Evolutionary conservation across 2,329 filamentous ascomycete species (phyloP).

Genomic region (Aschersonia sp.): DNA sequence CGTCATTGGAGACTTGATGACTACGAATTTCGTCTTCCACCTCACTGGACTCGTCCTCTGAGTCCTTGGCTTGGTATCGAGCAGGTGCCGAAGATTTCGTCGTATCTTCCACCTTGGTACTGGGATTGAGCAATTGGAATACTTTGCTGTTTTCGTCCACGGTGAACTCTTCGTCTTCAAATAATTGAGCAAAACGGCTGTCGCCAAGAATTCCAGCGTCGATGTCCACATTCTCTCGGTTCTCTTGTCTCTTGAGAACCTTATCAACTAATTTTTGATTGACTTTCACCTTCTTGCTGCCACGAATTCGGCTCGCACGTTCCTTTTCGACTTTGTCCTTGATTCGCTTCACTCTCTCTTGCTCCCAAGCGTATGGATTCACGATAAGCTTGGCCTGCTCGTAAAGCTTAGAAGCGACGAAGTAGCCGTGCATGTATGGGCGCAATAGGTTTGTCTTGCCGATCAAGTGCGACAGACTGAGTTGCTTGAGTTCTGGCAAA

Average conservation of each 20-base stretch:
- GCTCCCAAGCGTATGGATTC: slow-evolving; percentile 87
- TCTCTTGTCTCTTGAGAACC: slow-evolving; percentile 50
- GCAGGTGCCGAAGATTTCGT: slow-evolving; percentile 18
- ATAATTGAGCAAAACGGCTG: slow-evolving; percentile 73
- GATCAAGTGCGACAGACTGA: slow-evolving; percentile 79
- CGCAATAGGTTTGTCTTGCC: slow-evolving; percentile 80
- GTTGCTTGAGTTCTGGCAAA: slow-evolving; percentile 64
- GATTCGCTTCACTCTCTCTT: slow-evolving; percentile 79
- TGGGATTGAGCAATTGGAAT: slow-evolving; percentile 81
- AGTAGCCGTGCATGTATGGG: slow-evolving; percentile 99
- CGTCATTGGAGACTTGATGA: slow-evolving; percentile 16
- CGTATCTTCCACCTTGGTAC: slow-evolving; percentile 40
- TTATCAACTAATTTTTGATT: slow-evolving; percentile 73
- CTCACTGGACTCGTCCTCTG: slow-evolving; percentile 29
- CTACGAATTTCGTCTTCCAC: slow-evolving; percentile 16
- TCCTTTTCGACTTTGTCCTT: slow-evolving; percentile 96
- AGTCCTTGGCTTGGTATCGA: slow-evolving; percentile 23
- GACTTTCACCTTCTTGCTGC: slow-evolving; percentile 95
- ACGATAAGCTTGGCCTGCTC: slow-evolving; percentile 87
- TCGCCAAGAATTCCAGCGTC: slow-evolving; percentile 62
- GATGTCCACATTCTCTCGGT: slow-evolving; percentile 40
- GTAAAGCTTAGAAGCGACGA: slow-evolving; percentile 87
- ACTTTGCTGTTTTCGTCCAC: slow-evolving; percentile 83
- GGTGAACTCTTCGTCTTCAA: slow-evolving; percentile 84
- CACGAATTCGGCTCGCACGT: slow-evolving; percentile 83